phyloP scores from a whole-genome alignment of 208 protist genomes.

The Leishmania amazonensis region DNA sequence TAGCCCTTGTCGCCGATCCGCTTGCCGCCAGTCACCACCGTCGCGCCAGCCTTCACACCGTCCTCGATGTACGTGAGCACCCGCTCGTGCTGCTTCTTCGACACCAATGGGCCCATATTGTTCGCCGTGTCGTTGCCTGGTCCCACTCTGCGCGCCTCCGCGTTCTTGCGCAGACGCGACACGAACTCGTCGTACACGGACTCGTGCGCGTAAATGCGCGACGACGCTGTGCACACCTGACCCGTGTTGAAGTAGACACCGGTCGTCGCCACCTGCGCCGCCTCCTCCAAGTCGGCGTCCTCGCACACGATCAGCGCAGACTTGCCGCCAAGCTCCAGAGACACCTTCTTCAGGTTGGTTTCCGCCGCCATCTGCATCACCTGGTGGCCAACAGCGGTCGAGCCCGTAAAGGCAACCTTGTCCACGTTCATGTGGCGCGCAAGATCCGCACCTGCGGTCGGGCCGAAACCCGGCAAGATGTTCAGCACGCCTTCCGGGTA shows the following conservation, averaged over 20 bases:
- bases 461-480: conserved; percentile 83
- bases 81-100: conserved; percentile 67
- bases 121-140: conserved; percentile 52
- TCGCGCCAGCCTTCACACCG: conserved; percentile 80
- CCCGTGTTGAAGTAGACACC: conserved; percentile 87
- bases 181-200: conserved; percentile 84
- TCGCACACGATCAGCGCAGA: conserved; percentile 86
- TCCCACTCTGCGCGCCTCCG: conserved; percentile 57
- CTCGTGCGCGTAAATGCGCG: conserved; percentile 86
- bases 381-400: conserved; percentile 68
- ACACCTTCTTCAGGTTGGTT: conserved; percentile 82
- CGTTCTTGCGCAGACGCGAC: conserved; percentile 42
- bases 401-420: conserved; percentile 93
- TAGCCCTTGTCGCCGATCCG: conserved; percentile 62
- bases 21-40: conserved; percentile 60
- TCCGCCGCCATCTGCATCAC: conserved; percentile 67
- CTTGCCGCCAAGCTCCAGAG: conserved; percentile 93
- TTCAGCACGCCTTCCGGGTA: conserved; percentile 90
- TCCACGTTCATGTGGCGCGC: conserved; percentile 78
- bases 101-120: conserved; percentile 75
- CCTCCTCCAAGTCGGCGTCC: conserved; percentile 81
- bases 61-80: conserved; percentile 78
- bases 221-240: conserved; percentile 87
- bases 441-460: conserved; percentile 68
- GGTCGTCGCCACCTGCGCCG: conserved; percentile 50